Evolutionary conservation across 1,139 yeast genomes (phyloP), one percentile per base, ranked within the genome.

Genomic region (Barnettozyma hawaiiensis): DNA sequence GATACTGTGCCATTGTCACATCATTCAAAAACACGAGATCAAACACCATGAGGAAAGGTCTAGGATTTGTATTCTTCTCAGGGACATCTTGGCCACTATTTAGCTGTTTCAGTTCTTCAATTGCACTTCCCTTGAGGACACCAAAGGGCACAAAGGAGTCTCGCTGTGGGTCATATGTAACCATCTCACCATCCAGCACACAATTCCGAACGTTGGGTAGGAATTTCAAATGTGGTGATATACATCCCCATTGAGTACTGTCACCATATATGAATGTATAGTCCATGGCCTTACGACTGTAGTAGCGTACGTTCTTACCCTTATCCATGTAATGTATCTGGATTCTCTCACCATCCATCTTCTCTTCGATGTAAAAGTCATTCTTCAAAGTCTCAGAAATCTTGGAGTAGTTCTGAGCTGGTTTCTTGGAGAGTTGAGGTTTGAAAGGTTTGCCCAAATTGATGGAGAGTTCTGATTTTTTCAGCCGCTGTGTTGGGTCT

Each of bases 341-440:
- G 59, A 86, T 78, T 50, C 98, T 65, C 59, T 90, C 97, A 3
- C 98, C 98, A 62, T 92, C 97, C 67, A 89, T 74, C 59, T 92
- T 92, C 59, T 92, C 97, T 56, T 92, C 97, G 21, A 92, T 78
- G 44, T 71, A 75, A 56, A 87, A 87, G 28, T 74, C 75, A 37
- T 61, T 57, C 2, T 63, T 54, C 64, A 82, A 66, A 29, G 63
- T 66, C 11, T 59, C 56, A 15, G 79, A 72, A 16, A 81, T 63
- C 18, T 66, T 63, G 5, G 70, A 71, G 56, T 81, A 81, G 16
- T 72, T 64, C 5, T 65, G 61, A 24, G 66, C 64, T 5, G 79
- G 65, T 50, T 76, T 77, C 31, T 74, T 70, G 0, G 92, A 80
- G 27, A 83, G 63, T 59, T 85, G 94, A 0, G 96, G 95, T 23